Evolutionary conservation across 2,329 filamentous ascomycete species (phyloP).

Genomic region (Botryotinia globosa): DNA sequence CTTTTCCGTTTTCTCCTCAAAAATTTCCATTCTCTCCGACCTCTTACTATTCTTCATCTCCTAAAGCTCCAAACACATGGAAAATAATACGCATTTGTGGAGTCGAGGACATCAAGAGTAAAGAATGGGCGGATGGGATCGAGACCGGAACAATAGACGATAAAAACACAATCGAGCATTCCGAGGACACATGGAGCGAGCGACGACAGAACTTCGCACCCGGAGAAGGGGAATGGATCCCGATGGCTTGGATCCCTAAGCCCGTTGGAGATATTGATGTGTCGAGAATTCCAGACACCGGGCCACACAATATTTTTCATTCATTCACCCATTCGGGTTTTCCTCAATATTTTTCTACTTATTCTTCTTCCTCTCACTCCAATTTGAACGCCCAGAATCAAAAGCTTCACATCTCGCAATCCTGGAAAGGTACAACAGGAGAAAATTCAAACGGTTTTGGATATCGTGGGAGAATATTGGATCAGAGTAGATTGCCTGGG

Average conservation of each 20-base stretch:
- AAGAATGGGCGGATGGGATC: background rate
- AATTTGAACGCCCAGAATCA: background rate
- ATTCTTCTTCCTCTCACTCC: background rate
- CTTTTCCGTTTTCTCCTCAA: background rate
- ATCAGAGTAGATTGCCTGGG: conserved; percentile 24
- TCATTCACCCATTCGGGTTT: background rate
- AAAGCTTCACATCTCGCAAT: background rate
- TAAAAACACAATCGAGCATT: background rate
- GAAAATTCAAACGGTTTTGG: conserved; percentile 19
- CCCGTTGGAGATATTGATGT: conserved; percentile 18
- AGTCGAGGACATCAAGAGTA: background rate
- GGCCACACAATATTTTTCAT: background rate
- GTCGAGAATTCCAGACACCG: background rate
- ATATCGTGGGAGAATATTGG: background rate
- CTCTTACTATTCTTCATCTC: no score
- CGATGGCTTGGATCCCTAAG: conserved; percentile 29
- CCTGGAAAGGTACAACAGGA: background rate
- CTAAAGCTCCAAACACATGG: background rate
- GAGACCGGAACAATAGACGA: background rate
- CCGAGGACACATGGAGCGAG: background rate
- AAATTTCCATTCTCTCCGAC: no score
- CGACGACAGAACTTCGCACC: background rate
- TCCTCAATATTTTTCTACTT: background rate
- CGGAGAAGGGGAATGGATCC: background rate
- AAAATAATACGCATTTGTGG: background rate